These are phyloP conservation scores for Clonostachys rosea DNA, from an alignment of 2,329 filamentous ascomycete genomes.

Conservation along the genomic window DNA sequence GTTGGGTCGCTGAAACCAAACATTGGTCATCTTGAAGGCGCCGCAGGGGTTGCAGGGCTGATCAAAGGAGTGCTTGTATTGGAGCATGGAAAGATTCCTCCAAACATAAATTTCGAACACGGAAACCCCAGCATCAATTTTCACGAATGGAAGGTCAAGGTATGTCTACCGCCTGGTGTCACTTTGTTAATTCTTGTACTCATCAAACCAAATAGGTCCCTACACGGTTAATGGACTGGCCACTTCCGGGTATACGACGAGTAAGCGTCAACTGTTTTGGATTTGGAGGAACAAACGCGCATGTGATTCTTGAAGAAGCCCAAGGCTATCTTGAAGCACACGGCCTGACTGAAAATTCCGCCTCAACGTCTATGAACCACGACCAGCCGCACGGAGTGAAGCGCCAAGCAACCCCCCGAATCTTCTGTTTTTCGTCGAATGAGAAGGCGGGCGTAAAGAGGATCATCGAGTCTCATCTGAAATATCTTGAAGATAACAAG, in stretches of 20 bases:
- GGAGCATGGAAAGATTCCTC: slow-evolving; percentile 46
- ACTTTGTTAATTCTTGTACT: too few relatives aligned
- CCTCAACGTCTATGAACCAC: slow-evolving; percentile 10
- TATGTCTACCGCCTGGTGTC: slow-evolving; percentile 9
- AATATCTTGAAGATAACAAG: slow-evolving; percentile 16
- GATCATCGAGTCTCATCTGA: slow-evolving; percentile 24
- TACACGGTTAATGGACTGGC: slow-evolving; percentile 33
- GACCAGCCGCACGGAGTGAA: not conserved
- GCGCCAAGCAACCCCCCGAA: slow-evolving; percentile 5
- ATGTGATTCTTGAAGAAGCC: slow-evolving; percentile 45
- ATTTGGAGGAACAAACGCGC: slow-evolving; percentile 52
- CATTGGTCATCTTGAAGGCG: slow-evolving; percentile 48
- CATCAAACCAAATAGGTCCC: slow-evolving; percentile 25
- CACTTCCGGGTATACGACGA: slow-evolving; percentile 34
- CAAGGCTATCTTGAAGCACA: slow-evolving; percentile 28
- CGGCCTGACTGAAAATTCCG: slow-evolving; percentile 28
- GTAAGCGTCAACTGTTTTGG: slow-evolving; percentile 54
- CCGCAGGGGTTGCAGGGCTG: slow-evolving; percentile 44
- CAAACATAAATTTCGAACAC: slow-evolving; percentile 43
- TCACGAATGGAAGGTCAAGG: slow-evolving; percentile 37
- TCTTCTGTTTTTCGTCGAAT: slow-evolving; percentile 38
- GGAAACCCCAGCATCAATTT: slow-evolving; percentile 44
- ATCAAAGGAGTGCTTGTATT: slow-evolving; percentile 46
- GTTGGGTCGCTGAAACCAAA: slow-evolving; percentile 52
- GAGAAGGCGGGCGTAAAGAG: slow-evolving; percentile 31